phyloP scores from a whole-genome alignment of 805 yeast species.

The Saturnispora gosingensis region DNA sequence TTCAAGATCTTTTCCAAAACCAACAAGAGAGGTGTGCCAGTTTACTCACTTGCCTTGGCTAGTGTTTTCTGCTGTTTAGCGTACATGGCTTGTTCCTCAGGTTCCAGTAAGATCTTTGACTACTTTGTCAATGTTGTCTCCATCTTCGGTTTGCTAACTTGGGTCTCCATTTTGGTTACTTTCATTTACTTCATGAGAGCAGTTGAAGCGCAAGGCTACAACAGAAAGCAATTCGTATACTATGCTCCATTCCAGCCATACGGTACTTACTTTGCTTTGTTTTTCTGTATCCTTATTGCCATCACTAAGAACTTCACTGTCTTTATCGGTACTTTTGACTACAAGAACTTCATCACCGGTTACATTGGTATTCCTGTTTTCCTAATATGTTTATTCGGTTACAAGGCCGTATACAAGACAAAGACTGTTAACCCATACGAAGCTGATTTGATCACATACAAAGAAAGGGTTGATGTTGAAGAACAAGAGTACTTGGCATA shows the following conservation, averaged over 20 bases:
- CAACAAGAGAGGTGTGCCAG: slow-evolving; percentile 64
- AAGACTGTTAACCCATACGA: slow-evolving; percentile 42
- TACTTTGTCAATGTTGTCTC: slow-evolving; percentile 73
- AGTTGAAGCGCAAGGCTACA: slow-evolving; percentile 56
- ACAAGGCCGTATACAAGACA: slow-evolving; percentile 47
- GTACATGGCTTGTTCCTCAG: slow-evolving; percentile 55
- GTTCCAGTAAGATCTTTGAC: slow-evolving; percentile 48
- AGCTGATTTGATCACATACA: slow-evolving; percentile 51
- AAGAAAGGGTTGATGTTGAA: slow-evolving; percentile 46
- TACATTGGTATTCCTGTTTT: slow-evolving; percentile 68
- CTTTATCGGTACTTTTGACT: slow-evolving; percentile 47
- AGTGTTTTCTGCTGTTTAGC: slow-evolving; percentile 54
- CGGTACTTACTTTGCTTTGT: slow-evolving; percentile 51
- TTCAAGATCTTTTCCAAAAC: slow-evolving; percentile 59
- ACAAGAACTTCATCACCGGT: slow-evolving; percentile 65
- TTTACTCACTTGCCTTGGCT: slow-evolving; percentile 43
- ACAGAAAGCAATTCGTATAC: slow-evolving; percentile 46
- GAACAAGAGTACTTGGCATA: slow-evolving; percentile 30
- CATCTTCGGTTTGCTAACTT: slow-evolving; percentile 64
- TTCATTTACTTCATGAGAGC: slow-evolving; percentile 61
- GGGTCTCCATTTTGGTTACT: slow-evolving; percentile 63
- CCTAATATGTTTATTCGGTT: slow-evolving; percentile 44
- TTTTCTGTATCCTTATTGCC: slow-evolving; percentile 44
- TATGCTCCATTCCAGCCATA: slow-evolving; percentile 62
- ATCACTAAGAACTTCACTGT: slow-evolving; percentile 66